Base-by-base conservation (phyloP, 164 flowering plant genomes). In the Macadamia integrifolia region DNA sequence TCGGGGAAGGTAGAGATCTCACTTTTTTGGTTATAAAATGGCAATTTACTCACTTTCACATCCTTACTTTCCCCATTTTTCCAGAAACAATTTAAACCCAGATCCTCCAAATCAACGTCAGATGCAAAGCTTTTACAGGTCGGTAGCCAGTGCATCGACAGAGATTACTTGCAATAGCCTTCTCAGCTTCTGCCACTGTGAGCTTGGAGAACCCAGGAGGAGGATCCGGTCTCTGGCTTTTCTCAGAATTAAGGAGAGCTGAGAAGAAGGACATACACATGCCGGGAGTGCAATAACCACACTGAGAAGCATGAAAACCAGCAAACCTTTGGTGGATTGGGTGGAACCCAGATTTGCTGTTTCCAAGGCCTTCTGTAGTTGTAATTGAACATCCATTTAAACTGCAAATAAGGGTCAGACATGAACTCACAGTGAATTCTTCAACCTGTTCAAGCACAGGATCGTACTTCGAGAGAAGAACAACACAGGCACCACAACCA, bases 251-350 rank as follows among this genome's bases (percentile, higher is more conserved):
- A 64, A 82, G 79, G 58, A 93, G 86, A 44, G 94, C 88, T 7
- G 92, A 82, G 77, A 80, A 87, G 62, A 93, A 78, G 9, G 97
- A 93, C 69, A 93, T 75, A 69, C 96, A 93, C 90, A 93, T 86
- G 29, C 98, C 98, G 1, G 98, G 98, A 67, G 98, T 91, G 66
- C 98, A 93, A 68, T 83, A 93, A 50, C 97, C 98, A 72, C 98
- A 93, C 69, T 91, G 98, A 75, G 97, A 88, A 68, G 97, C 96
- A 84, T 89, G 96, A 70, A 93, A 93, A 8, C 96, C 97, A 50
- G 96, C 63, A 49, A 93, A 73, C 71, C 98, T 82, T 70, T 85
- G 74, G 53, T 93, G 97, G 74, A 93, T 91, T 9, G 96, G 61
- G 71, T 93, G 97, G 75, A 85, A 88, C 6, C 96, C 98, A 66